A percentile compares a stretch with the other conserved stretches of the same genome.
Evolutionary conservation across 345 rosid species (phyloP).

Genomic region (Angophora floribunda): DNA sequence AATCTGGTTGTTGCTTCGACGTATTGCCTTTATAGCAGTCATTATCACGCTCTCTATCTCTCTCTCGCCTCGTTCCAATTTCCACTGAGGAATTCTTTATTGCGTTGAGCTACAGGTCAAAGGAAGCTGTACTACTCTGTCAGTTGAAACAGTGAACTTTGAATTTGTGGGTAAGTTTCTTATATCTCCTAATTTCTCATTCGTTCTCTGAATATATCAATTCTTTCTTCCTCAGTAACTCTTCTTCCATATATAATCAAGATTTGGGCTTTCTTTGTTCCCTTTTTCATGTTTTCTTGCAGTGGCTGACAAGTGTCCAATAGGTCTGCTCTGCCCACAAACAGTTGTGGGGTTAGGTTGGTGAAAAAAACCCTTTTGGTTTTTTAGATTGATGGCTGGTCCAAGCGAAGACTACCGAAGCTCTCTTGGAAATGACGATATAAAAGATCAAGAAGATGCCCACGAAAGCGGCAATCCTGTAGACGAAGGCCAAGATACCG

Average conservation of each 20-base stretch:
- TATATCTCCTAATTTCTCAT: neutral
- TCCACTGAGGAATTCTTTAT: neutral
- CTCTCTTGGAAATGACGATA: constrained; percentile 5
- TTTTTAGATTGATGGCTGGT: neutral
- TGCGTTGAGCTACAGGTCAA: neutral
- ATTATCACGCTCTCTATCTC: neutral
- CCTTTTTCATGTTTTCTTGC: neutral
- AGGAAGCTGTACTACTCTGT: neutral
- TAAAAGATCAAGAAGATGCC: neutral
- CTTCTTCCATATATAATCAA: neutral
- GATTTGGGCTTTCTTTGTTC: neutral
- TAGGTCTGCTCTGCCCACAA: neutral
- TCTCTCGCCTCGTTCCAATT: neutral
- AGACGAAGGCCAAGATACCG: constrained; percentile 16
- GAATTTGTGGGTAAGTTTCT: neutral
- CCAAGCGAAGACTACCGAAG: neutral
- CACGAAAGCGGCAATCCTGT: constrained; percentile 4
- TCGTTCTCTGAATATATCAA: neutral
- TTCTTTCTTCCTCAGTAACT: neutral
- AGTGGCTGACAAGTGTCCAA: neutral
- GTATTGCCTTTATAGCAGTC: neutral
- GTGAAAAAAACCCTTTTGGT: neutral
- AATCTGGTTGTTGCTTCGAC: neutral
- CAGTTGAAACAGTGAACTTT: neutral
- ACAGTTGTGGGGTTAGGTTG: neutral